Base-by-base conservation (phyloP, 2,329 filamentous ascomycete species). In the Myriosclerotinia curreyana region DNA sequence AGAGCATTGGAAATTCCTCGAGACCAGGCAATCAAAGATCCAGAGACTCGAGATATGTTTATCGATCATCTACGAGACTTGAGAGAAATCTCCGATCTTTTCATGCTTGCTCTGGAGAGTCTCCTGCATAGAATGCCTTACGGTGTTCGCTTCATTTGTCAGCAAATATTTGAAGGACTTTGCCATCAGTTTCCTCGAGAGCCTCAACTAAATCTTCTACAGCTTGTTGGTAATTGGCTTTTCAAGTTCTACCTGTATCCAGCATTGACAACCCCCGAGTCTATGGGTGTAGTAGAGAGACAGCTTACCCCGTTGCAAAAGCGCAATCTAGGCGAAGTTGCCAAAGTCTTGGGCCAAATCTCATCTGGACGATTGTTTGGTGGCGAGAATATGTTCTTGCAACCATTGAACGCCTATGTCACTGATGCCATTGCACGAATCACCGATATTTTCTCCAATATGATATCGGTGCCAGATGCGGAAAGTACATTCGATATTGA, bases 401-500 rank as follows among this genome's bases (percentile, higher is more conserved):
- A 98, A 73, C 95, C 95, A 1, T 83, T 99, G 49, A 99, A 99
- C 76, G 91, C 87, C 56, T 98, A 96, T 75, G 83, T 99, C 54
- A 86, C 84, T 22, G 91, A 97, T 66, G 93, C 93, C 0, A 87
- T 96, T 56, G 87, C 92, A 70, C 84, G 93, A 31, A 81, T 97
- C 65, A 84, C 85, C 40, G 83, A 89, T 15, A 91, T 95, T 52
- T 91, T 90, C 77, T 83, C 83, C 53, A 85, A 89, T 42, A 77
- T 98, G 66, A 91, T 99, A 69, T 86, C 89, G 15, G 90, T 98
- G 15, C 87, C 90, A 17, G 89, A 95, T 71, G 91, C 92, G 0
- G 95, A 99, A 76, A 83, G 86, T 60, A 95, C 95, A 31, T 99
- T 98, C 74, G 93, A 98, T 76, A 97, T 99, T 75, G 95, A 99